A percentile compares a stretch with the other conserved stretches of the same genome.
These are phyloP conservation scores for Salix arbutifolia DNA, from an alignment of 345 rosid genomes.

Conservation along the genomic window DNA sequence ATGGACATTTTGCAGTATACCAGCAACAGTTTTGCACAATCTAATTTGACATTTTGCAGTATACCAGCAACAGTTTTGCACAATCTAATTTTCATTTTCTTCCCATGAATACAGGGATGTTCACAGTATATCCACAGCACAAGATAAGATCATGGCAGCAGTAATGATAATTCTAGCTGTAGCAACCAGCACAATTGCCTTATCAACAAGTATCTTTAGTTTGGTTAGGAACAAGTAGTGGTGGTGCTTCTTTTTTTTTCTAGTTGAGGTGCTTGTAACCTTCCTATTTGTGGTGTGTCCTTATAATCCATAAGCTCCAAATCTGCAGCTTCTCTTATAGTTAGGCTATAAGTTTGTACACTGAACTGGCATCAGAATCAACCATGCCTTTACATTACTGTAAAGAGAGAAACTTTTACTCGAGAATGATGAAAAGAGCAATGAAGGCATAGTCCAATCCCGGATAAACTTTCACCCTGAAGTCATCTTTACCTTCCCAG, in stretches of 20 bases:
- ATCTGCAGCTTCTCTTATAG: background rate
- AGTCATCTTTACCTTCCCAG: constrained; percentile 50
- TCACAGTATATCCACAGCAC: constrained; percentile 35
- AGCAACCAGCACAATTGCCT: constrained; percentile 44
- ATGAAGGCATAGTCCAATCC: constrained; percentile 67
- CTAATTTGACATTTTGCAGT: background rate
- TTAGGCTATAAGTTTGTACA: background rate
- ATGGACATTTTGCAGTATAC: background rate
- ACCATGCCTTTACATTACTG: no score
- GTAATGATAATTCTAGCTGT: constrained; percentile 46
- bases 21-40: background rate
- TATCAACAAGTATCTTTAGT: constrained; percentile 39
- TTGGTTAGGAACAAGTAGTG: constrained; percentile 16
- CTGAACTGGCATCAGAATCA: background rate
- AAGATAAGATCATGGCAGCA: constrained; percentile 33
- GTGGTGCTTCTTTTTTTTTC: background rate
- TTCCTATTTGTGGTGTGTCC: background rate
- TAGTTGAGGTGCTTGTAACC: background rate
- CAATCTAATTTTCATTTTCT: background rate
- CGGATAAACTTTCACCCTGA: constrained; percentile 48
- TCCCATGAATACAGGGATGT: constrained; percentile 39
- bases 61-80: background rate
- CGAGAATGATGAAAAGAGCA: background rate
- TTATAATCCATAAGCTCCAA: background rate
- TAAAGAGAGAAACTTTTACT: no score